Evolutionary conservation across 805 yeast species (phyloP), one percentile per base, ranked within the genome.

Genomic region (Zygoascus tannicola): DNA sequence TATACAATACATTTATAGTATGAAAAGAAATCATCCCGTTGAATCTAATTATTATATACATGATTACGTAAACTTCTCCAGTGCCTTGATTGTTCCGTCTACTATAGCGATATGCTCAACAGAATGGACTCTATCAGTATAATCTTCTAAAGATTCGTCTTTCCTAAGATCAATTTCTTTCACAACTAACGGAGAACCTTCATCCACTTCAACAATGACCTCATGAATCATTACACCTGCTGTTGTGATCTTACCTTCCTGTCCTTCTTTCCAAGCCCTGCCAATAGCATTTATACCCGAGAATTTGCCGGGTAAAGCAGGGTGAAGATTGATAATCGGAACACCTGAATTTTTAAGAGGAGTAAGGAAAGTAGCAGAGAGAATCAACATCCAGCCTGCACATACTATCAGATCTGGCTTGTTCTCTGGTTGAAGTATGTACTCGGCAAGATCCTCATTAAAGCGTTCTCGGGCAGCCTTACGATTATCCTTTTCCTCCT

Each of bases 251-350:
- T 76, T 73, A 5, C 95, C 95, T 22, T 76, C 77, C 58, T 88
- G 95, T 32, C 96, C 96, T 10, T 94, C 94, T 56, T 86, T 70
- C 90, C 94, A 92, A 1, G 97, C 95, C 57, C 97, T 71, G 56
- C 92, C 96, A 47, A 92, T 92, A 8, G 98, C 97, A 65, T 85
- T 87, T 8, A 94, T 90, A 4, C 98, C 98, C 46, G 90, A 97
- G 68, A 90, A 92, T 4, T 87, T 87, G 22, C 95, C 95, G 1
- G 98, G 98, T 47, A 92, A 75, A 0, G 98, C 97, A 4, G 98
- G 98, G 61, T 92, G 98, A 48, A 92, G 68, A 58, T 92, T 92
- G 56, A 92, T 87, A 50, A 92, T 88, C 32, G 88, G 85, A 22
- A 87, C 73, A 1, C 72, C 67, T 2, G 71, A 76, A 2, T 71